phyloP scores from a whole-genome alignment of 345 rosid genomes.

The Syzygium oleosum region DNA sequence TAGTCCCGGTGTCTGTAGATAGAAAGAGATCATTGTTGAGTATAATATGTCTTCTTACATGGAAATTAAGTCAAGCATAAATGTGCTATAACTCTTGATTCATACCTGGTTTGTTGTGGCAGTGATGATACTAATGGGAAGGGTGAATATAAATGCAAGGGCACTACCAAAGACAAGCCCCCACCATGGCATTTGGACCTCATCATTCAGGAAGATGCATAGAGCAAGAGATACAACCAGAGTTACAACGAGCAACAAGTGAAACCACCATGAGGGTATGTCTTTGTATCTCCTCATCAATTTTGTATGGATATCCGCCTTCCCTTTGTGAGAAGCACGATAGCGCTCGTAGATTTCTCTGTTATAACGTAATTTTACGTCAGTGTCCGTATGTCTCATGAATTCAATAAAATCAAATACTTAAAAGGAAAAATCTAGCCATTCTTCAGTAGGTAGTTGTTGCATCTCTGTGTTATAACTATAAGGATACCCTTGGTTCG shows the following conservation, averaged over 20 bases:
- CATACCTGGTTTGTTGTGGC: conserved; percentile 88
- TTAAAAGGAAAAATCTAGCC: neutral
- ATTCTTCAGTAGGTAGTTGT: neutral
- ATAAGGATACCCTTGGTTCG: neutral
- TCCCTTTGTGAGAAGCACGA: conserved; percentile 49
- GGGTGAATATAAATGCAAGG: conserved; percentile 81
- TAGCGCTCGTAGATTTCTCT: conserved; percentile 65
- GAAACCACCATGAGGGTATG: conserved; percentile 94
- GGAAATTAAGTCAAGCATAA: neutral
- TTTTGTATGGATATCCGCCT: conserved; percentile 75
- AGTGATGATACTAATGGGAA: conserved; percentile 80
- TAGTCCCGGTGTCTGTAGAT: conserved; percentile 70
- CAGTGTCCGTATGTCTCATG: neutral
- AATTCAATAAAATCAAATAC: neutral
- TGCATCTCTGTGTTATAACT: neutral
- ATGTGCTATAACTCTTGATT: neutral
- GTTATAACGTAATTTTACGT: conserved; percentile 1
- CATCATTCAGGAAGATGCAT: conserved; percentile 57
- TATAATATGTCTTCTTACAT: neutral
- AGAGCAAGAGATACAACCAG: conserved; percentile 48
- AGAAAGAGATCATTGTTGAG: neutral
- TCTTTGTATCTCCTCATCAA: conserved; percentile 71
- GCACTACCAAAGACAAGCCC: conserved; percentile 68
- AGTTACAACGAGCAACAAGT: conserved; percentile 36
- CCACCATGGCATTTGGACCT: conserved; percentile 98